Percentiles rank a stretch among this genome's conserved stretches.
Evolutionary conservation across 768 basidiomycete genomes (phyloP).

Genomic region (Lactarius sp.): DNA sequence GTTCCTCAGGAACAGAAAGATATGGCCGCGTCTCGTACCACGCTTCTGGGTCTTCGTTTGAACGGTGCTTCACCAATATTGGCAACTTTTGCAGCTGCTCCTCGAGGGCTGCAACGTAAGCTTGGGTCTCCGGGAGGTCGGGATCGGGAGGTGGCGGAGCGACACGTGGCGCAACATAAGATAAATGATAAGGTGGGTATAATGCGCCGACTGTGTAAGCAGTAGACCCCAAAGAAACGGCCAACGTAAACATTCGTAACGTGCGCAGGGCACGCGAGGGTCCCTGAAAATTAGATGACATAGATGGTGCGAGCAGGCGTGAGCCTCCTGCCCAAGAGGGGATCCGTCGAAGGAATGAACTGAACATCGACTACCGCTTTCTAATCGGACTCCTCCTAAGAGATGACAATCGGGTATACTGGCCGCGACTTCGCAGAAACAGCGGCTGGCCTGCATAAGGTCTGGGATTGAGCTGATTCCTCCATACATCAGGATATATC

Average conservation of each 20-base stretch:
- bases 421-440: neutral
- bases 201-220: slow-evolving; percentile 54
- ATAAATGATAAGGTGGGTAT: slow-evolving; percentile 61
- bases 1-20: slow-evolving; percentile 58
- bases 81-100: slow-evolving; percentile 59
- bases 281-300: neutral
- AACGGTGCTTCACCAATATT: slow-evolving; percentile 48
- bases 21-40: slow-evolving; percentile 85
- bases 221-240: slow-evolving; percentile 21
- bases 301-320: slow-evolving; percentile 7
- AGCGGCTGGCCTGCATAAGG: neutral
- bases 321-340: neutral
- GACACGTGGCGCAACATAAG: slow-evolving; percentile 68
- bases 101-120: slow-evolving; percentile 60
- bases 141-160: slow-evolving; percentile 66
- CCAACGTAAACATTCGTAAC: slow-evolving; percentile 10
- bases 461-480: neutral
- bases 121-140: slow-evolving; percentile 54
- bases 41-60: slow-evolving; percentile 43
- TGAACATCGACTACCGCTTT: slow-evolving; percentile 1
- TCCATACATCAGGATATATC: neutral
- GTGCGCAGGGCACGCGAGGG: neutral
- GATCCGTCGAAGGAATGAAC: slow-evolving; percentile 3
- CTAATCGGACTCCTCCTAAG: neutral
- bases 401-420: neutral